phyloP scores from a whole-genome alignment of 2,329 filamentous ascomycete genomes.

The Huntiella abstrusa region DNA sequence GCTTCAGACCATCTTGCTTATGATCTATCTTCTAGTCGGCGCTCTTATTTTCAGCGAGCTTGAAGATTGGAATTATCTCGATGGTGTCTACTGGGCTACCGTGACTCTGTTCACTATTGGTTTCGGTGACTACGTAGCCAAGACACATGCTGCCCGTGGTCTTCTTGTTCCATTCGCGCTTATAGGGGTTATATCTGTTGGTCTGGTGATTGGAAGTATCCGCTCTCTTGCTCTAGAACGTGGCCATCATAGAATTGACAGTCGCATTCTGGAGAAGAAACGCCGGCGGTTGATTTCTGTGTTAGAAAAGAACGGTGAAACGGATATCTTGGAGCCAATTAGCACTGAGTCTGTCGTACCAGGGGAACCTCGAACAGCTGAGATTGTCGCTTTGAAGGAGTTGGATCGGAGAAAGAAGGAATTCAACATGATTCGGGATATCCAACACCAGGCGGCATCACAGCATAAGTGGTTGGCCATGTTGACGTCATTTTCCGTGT shows the following conservation, averaged over 20 bases:
- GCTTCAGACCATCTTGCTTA: conserved; percentile 72
- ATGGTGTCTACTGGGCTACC: conserved; percentile 64
- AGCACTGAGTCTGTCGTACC: too few relatives aligned
- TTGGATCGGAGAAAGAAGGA: conserved; percentile 46
- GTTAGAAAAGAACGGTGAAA: conserved; percentile 27
- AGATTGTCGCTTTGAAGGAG: conserved; percentile 18
- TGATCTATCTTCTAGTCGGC: conserved; percentile 63
- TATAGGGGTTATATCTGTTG: conserved; percentile 65
- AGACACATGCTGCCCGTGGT: conserved; percentile 39
- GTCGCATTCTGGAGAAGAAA: conserved; percentile 41
- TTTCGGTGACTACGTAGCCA: conserved; percentile 35
- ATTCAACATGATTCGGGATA: conserved; percentile 64
- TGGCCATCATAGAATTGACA: conserved; percentile 32
- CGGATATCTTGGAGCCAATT: conserved; percentile 32
- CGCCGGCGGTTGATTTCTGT: conserved; percentile 28
- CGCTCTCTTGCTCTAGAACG: conserved; percentile 44
- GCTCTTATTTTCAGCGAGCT: conserved; percentile 55
- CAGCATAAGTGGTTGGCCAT: conserved; percentile 61
- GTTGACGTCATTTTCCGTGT: conserved; percentile 45
- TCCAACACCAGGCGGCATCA: conserved; percentile 45
- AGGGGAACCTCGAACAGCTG: not conserved
- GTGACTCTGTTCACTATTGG: conserved; percentile 49
- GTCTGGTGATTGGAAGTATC: conserved; percentile 67
- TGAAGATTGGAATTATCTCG: conserved; percentile 57
- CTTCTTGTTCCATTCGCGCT: conserved; percentile 71